These are phyloP conservation scores for Crithidia sp. DNA, from an alignment of 208 protist species.

Conservation along the genomic window DNA sequence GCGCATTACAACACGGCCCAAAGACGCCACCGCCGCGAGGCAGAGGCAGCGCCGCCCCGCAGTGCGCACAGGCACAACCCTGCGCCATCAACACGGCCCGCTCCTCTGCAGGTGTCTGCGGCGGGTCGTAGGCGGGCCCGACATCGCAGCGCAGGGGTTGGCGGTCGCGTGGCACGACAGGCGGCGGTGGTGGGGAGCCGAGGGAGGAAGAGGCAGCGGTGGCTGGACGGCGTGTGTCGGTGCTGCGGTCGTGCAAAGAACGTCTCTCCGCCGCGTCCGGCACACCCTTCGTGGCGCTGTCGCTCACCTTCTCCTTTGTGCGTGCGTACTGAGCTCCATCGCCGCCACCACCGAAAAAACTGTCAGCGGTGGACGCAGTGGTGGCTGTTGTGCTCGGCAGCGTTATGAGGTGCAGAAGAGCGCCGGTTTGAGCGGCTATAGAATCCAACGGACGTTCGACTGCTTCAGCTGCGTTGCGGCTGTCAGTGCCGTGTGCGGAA, in stretches of 20 bases:
- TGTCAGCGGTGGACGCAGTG: too few species aligned
- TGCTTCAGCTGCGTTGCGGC: too few species aligned
- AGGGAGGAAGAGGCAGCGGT: not conserved
- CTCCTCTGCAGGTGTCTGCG: not conserved
- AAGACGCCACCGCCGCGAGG: not conserved
- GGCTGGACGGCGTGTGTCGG: too few species aligned
- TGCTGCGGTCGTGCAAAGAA: too few species aligned
- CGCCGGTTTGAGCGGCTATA: not conserved
- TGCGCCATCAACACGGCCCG: conserved; percentile 12
- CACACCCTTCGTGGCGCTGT: not conserved
- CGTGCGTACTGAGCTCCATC: too few species aligned
- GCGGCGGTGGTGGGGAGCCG: not conserved
- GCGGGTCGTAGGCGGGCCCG: conserved; percentile 2
- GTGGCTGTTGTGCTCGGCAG: not conserved
- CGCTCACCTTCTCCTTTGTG: too few species aligned
- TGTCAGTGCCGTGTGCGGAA: too few species aligned
- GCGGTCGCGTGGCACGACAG: conserved; percentile 15
- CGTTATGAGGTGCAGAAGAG: not conserved
- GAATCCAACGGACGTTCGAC: too few species aligned
- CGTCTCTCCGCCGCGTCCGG: not conserved
- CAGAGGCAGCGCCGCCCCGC: conserved; percentile 13
- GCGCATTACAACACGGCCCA: too few species aligned
- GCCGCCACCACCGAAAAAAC: too few species aligned
- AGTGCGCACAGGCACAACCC: conserved; percentile 17
- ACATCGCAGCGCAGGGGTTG: conserved; percentile 19